Base-by-base conservation (phyloP, 345 rosid species). In the Euphorbia peplus region DNA sequence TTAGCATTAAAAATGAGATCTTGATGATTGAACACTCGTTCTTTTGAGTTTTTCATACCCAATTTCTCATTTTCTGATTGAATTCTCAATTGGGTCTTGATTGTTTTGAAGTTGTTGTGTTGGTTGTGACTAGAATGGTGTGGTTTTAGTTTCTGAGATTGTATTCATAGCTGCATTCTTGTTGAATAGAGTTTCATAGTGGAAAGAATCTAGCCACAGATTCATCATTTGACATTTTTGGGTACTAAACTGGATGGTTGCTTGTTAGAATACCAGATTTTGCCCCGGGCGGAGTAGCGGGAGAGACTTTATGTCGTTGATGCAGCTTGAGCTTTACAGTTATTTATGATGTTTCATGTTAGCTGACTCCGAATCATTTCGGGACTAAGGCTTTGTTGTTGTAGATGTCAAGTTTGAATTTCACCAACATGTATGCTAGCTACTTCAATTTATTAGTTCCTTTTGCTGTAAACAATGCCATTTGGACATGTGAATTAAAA, bases 1-100 rank as follows among this genome's bases (percentile, higher is more conserved):
- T 48, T 32, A 35, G 47, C 14, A 4, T 65, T 22, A 21, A 18
- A 44, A 47, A 65, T 14, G 65, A 47, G 69, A 71, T 55, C 57
- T 56, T 46, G 63, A 21, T 41, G n/a, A 52, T 24, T 61, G 9
- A 39, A 60, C 64, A n/a, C 42, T 9, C 25, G n/a, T 24, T n/a
- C 21, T 39, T 3, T 24, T 22, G 53, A 6, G 37, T 32, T 32
- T 32, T 32, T 6, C 6, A 42, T 62, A 6, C 42, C 32, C 2
- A 24, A 22, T 44, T n/a, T 8, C 21, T 5, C 67, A 63, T 47
- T 39, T 26, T 62, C 15, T 62, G 25, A 2, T 14, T 25, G 55
- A 47, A 64, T 64, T 64, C 15, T 26, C 16, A 15, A 42, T 63
- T 50, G 8, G 52, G 22, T 21, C 12, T 22, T 42, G 42, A 26